Base-by-base conservation (phyloP, 2,329 filamentous ascomycete species). In the Ophiostoma pallidulum region DNA sequence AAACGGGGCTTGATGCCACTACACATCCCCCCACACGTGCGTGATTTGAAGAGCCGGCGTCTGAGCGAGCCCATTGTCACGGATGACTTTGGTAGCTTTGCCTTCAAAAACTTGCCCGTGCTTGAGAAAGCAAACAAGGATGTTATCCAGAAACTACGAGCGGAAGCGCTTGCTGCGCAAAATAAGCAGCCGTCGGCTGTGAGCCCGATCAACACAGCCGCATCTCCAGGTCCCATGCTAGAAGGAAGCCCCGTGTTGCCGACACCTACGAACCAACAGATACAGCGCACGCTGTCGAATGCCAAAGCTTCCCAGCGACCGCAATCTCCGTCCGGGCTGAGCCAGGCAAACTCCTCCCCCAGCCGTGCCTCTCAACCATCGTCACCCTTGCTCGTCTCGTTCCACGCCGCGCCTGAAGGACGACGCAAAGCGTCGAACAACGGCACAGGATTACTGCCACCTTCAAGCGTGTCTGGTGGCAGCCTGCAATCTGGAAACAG, bases 51-150 rank as follows among this genome's bases (percentile, higher is more conserved):
- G 60, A 90, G 80, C 56, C 79, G 92, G 54, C 77, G 92, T 56
- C 73, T 97, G 33, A 97, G 91, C 63, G 92, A 98, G 64, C 92
- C 92, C 1, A 81, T 91, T 14, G 77, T 80, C 28, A 76, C 83
- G 1, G 92, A 98, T 63, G 94, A 98, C 62, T 98, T 98, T 70
- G 92, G 92, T 28, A 89, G 80, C 53, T 98, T 98, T 65, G 80
- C 88, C 33, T 98, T 95, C 73, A 98, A 98, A 69, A 98, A 98
- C 58, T 69, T 98, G 41, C 90, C 91, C 0, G 91, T 97, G 18
- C 73, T 98, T 16, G 92, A 97, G 59, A 97, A 96, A 64, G 92
- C 92, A 47, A 98, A 98, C 66, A 98, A 98, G 62, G 92, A 98
- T 59, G 89, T 97, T 26, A 95, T 98, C 28, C 90, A 97, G 59